Evolutionary conservation across 1,139 yeast genomes (phyloP).

Genomic region (Geotrichum histeridarum): DNA sequence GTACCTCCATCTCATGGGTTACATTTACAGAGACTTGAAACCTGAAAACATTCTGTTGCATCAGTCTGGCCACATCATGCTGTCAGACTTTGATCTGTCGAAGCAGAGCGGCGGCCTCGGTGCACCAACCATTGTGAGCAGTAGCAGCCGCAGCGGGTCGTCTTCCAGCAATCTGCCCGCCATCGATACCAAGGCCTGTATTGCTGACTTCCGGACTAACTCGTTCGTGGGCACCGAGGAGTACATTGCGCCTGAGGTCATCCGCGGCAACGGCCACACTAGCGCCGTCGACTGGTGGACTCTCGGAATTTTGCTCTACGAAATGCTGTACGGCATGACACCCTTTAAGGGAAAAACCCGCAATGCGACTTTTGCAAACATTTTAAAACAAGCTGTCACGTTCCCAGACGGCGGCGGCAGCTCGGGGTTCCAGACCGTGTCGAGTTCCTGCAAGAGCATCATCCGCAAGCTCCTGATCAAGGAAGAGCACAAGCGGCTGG

Average conservation of each 20-base stretch:
- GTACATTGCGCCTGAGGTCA: constrained; percentile 96
- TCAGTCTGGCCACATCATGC: constrained; percentile 96
- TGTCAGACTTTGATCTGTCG: constrained; percentile 90
- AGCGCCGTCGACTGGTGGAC: constrained; percentile 99
- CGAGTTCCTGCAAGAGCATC: constrained; percentile 71
- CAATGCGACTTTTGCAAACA: constrained; percentile 82
- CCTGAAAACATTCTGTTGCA: constrained; percentile 92
- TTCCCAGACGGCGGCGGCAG: constrained; percentile 48
- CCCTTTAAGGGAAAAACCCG: constrained; percentile 91
- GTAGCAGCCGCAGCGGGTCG: constrained; percentile 32
- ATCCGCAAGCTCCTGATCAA: constrained; percentile 78
- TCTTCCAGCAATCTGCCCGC: constrained; percentile 38
- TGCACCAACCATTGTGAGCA: constrained; percentile 41
- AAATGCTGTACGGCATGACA: constrained; percentile 91
- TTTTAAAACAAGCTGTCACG: constrained; percentile 73
- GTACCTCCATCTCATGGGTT: constrained; percentile 92
- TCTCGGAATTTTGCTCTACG: constrained; percentile 81
- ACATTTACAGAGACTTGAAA: constrained; percentile 87
- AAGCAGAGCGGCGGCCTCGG: constrained; percentile 72
- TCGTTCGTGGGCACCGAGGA: constrained; percentile 98
- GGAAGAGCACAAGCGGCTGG: constrained; percentile 82
- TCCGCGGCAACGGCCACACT: constrained; percentile 93
- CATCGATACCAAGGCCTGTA: constrained; percentile 87
- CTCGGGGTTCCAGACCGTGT: constrained; percentile 45
- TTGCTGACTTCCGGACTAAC: constrained; percentile 91